Evolutionary conservation across 1,284 basidiomycete genomes (phyloP), one percentile per base, ranked within the genome.

Genomic region (Ceratobasidium sp.): DNA sequence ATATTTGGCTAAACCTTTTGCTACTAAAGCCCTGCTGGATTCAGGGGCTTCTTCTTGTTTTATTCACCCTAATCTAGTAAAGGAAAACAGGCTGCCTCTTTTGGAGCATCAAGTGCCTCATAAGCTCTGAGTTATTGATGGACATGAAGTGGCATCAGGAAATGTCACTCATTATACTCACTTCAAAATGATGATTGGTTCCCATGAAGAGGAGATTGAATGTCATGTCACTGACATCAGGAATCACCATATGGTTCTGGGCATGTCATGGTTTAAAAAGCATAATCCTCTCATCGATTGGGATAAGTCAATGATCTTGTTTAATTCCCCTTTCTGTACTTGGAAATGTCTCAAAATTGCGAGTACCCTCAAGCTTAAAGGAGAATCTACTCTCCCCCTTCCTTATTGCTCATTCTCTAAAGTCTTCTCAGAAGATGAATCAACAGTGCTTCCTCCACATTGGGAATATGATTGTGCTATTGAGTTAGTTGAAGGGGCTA

Each of bases 241-340:
- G 2, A 16, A 30, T 13, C 30, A 66, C 30, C 23, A 66, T 59
- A 14, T 66, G 8, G 50, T 72, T 23, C 67, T 72, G 36, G 69
- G 71, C 7, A 27, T 72, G 30, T 53, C 68, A 8, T 72, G 71
- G 71, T 49, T 72, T 1, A 54, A 58, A 36, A 23, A 50, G 41
- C 69, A 70, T 56, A 59, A 60, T 49, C 71, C 72, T 27, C 14
- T 21, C 21, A 68, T 73, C 19, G 46, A 62, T 29, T 72, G 71
- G 71, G 47, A 23, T n/a, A 33, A 14, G 13, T 23, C 57, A 33
- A 21, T 14, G 1, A 11, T 70, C 23, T 8, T 52, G 11, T 57
- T 66, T 36, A 44, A 16, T n/a, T 54, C 46, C 36, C 33, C 6
- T 5, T 52, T n/a, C 19, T 56, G 56, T 29, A 8, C 42, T 3